Percentiles rank a stretch among this genome's conserved stretches.
Evolutionary conservation across 345 rosid genomes (phyloP).

Genomic region (Arabidopsis thaliana): DNA sequence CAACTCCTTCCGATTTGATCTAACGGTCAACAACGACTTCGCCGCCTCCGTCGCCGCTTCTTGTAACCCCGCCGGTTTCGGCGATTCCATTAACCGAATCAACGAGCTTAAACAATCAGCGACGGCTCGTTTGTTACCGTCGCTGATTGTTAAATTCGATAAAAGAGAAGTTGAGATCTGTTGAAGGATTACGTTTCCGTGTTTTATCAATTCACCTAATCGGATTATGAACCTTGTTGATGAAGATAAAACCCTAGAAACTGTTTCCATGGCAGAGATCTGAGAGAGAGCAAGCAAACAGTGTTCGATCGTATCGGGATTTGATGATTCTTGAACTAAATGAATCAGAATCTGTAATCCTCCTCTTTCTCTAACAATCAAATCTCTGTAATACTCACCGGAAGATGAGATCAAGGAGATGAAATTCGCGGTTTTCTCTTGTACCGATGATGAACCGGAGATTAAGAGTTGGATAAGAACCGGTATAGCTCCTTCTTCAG

Average conservation of each 20-base stretch:
- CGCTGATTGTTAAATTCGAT: constrained; percentile 57
- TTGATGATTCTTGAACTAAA: constrained; percentile 50
- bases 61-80: constrained; percentile 78
- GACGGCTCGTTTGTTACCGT: constrained; percentile 77
- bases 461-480: constrained; percentile 56
- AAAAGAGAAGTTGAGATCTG: constrained; percentile 63
- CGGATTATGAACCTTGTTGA: constrained; percentile 63
- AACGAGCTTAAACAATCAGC: constrained; percentile 61
- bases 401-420: constrained; percentile 65
- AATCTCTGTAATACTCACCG: constrained; percentile 60
- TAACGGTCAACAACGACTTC: constrained; percentile 57
- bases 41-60: constrained; percentile 65
- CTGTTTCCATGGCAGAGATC: constrained; percentile 48
- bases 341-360: constrained; percentile 67
- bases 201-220: constrained; percentile 65
- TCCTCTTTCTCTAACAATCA: constrained; percentile 69
- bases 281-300: constrained; percentile 56
- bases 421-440: constrained; percentile 62
- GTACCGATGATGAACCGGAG: constrained; percentile 48
- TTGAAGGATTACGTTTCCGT: constrained; percentile 56
- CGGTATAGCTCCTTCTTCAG: constrained; percentile 77
- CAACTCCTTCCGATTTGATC: constrained; percentile 68
- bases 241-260: constrained; percentile 54
- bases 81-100: constrained; percentile 65
- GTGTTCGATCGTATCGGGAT: constrained; percentile 57